phyloP scores from a whole-genome alignment of 805 yeast species.

The Nakazawaea pomicola region DNA sequence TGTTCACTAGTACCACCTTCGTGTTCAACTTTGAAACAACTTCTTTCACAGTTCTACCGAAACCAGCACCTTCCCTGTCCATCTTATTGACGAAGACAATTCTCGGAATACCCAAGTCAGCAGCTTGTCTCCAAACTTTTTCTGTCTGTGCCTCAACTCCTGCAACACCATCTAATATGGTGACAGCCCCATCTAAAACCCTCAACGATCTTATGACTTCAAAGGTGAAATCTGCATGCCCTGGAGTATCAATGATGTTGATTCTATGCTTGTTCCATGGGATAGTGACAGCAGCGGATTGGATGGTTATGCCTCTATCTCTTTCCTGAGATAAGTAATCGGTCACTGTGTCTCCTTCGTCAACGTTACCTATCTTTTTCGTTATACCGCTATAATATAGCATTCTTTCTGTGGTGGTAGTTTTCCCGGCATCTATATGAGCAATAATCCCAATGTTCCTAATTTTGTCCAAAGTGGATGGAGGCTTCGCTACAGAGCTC shows the following conservation, averaged over 20 bases:
- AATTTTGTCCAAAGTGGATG: constrained; percentile 29
- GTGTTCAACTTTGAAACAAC: constrained; percentile 72
- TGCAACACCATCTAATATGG: constrained; percentile 91
- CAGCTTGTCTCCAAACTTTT: constrained; percentile 91
- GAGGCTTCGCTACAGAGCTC: constrained; percentile 12
- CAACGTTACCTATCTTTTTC: constrained; percentile 82
- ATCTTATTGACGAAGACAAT: constrained; percentile 85
- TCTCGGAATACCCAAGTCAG: constrained; percentile 60
- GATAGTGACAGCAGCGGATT: constrained; percentile 90
- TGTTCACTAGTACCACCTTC: constrained; percentile 64
- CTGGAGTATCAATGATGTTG: constrained; percentile 94
- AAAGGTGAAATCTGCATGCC: constrained; percentile 95
- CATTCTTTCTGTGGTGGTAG: constrained; percentile 96
- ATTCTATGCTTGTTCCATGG: constrained; percentile 73
- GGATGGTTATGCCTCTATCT: constrained; percentile 91
- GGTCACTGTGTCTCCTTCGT: constrained; percentile 94
- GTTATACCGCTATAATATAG: constrained; percentile 85
- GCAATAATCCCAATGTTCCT: constrained; percentile 96
- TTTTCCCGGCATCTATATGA: constrained; percentile 98
- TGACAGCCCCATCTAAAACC: constrained; percentile 91
- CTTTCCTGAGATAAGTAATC: constrained; percentile 89
- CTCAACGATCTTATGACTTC: constrained; percentile 88
- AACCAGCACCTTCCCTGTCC: constrained; percentile 97
- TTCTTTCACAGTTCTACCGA: constrained; percentile 82
- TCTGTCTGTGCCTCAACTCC: constrained; percentile 99